A percentile compares a stretch with the other conserved stretches of the same genome.
phyloP scores from a whole-genome alignment of 768 basidiomycete species.

The Leucocoprinus sp. region DNA sequence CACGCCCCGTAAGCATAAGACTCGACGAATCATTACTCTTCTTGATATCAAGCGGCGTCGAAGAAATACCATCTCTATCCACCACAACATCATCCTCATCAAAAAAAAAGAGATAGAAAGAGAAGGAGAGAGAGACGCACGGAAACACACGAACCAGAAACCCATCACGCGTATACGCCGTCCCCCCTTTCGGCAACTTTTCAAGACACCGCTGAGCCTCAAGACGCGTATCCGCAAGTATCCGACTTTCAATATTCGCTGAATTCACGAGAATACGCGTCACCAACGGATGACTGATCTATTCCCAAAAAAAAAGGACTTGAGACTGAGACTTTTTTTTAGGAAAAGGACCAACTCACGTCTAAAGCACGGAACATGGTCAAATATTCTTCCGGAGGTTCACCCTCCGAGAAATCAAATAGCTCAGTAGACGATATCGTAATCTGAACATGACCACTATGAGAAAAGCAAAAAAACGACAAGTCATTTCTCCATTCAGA shows the following conservation, averaged over 20 bases:
- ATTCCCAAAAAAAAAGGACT: neutral
- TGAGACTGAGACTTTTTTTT: too few relatives aligned
- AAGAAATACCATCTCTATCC: slow-evolving; percentile 58
- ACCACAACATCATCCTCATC: neutral
- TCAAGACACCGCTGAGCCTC: slow-evolving; percentile 52
- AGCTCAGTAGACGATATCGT: slow-evolving; percentile 64
- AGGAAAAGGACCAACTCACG: slow-evolving; percentile 31
- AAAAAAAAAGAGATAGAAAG: too few relatives aligned
- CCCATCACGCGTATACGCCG: slow-evolving; percentile 54
- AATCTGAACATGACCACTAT: slow-evolving; percentile 42
- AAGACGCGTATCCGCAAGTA: slow-evolving; percentile 56
- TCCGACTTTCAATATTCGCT: slow-evolving; percentile 57
- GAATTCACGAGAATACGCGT: slow-evolving; percentile 77
- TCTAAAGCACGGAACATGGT: slow-evolving; percentile 81
- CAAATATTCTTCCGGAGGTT: slow-evolving; percentile 50
- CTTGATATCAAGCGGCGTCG: slow-evolving; percentile 28
- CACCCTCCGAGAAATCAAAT: slow-evolving; percentile 75
- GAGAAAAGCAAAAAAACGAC: too few relatives aligned
- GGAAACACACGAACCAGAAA: slow-evolving; percentile 57
- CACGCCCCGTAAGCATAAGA: slow-evolving; percentile 45
- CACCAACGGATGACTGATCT: slow-evolving; percentile 73
- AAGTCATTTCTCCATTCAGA: too few relatives aligned
- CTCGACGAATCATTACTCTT: slow-evolving; percentile 27
- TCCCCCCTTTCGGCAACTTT: slow-evolving; percentile 37
- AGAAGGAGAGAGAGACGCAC: slow-evolving; percentile 31